Percentiles rank a stretch among this genome's conserved stretches.
These are phyloP conservation scores for Trametes hirsuta DNA, from an alignment of 1,284 basidiomycete genomes.

Conservation along the genomic window DNA sequence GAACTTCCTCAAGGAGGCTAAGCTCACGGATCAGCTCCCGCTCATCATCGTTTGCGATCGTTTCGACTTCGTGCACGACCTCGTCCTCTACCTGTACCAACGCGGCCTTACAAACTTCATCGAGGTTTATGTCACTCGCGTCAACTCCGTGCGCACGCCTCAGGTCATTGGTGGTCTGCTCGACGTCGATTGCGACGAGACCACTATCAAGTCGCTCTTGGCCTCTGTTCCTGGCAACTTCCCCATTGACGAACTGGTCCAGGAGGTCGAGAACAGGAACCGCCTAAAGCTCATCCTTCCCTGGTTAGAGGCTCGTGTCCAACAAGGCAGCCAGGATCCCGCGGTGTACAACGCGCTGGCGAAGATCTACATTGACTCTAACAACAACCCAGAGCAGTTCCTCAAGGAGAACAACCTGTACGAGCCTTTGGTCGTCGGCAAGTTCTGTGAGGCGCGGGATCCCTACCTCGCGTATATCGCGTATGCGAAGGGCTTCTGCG, in stretches of 20 bases:
- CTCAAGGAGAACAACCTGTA: constrained; percentile 99
- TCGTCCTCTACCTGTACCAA: constrained; percentile 98
- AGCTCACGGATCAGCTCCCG: constrained; percentile 94
- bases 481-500: constrained; percentile 99
- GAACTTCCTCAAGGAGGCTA: constrained; percentile 99
- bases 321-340: constrained; percentile 90
- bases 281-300: constrained; percentile 96
- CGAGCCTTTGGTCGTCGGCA: constrained; percentile 95
- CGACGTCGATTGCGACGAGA: constrained; percentile 98
- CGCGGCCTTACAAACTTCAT: constrained; percentile 97
- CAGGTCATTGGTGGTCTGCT: constrained; percentile 97
- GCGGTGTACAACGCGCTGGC: constrained; percentile 97
- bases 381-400: constrained; percentile 98
- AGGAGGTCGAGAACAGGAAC: constrained; percentile 97
- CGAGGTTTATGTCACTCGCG: constrained; percentile 98
- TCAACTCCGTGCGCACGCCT: constrained; percentile 97
- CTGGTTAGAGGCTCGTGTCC: constrained; percentile 94
- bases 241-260: constrained; percentile 96
- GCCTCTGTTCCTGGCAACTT: constrained; percentile 96
- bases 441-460: constrained; percentile 99
- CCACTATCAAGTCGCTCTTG: constrained; percentile 92
- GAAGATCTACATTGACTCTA: constrained; percentile 98
- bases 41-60: constrained; percentile 99
- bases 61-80: constrained; percentile 99
- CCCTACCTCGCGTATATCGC: constrained; percentile 99